phyloP scores from a whole-genome alignment of 352 stramenopile species.

The Phytopythium kandeliae region DNA sequence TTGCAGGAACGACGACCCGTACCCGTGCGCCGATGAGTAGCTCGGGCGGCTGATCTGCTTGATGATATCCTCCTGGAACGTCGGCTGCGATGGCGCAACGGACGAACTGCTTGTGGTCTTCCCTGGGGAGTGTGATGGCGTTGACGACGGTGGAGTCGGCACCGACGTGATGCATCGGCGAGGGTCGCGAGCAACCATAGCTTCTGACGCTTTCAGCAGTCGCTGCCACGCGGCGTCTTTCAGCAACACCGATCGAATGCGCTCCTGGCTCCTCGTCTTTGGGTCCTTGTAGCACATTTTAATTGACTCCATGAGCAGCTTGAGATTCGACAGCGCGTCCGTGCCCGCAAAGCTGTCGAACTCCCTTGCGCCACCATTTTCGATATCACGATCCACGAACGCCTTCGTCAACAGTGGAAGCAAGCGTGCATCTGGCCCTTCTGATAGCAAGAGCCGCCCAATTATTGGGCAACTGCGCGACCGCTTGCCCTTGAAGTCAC shows the following conservation, averaged over 20 bases:
- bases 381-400: conserved; percentile 37
- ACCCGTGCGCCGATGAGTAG: conserved; percentile 76
- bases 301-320: conserved; percentile 74
- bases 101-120: conserved; percentile 2
- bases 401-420: conserved; percentile 52
- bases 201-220: conserved; percentile 47
- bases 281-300: conserved; percentile 71
- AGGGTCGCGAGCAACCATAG: conserved; percentile 38
- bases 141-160: conserved; percentile 24
- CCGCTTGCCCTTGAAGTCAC: conserved; percentile 85
- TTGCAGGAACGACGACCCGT: conserved; percentile 81
- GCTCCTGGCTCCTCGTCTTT: conserved; percentile 67
- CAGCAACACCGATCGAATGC: conserved; percentile 48
- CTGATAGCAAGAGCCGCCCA: conserved; percentile 46
- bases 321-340: conserved; percentile 73
- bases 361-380: conserved; percentile 12
- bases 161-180: conserved; percentile 53
- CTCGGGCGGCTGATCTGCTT: conserved; percentile 83
- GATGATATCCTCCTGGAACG: conserved; percentile 86
- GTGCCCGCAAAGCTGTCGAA: conserved; percentile 44
- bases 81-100: conserved; percentile 39
- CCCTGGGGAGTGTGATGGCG: conserved; percentile 13
- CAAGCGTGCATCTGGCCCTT: conserved; percentile 48
- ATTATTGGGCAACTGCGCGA: conserved; percentile 79
- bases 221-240: conserved; percentile 48